Base-by-base conservation (phyloP, 1,284 basidiomycete genomes). In the Rhodofomes roseus region DNA sequence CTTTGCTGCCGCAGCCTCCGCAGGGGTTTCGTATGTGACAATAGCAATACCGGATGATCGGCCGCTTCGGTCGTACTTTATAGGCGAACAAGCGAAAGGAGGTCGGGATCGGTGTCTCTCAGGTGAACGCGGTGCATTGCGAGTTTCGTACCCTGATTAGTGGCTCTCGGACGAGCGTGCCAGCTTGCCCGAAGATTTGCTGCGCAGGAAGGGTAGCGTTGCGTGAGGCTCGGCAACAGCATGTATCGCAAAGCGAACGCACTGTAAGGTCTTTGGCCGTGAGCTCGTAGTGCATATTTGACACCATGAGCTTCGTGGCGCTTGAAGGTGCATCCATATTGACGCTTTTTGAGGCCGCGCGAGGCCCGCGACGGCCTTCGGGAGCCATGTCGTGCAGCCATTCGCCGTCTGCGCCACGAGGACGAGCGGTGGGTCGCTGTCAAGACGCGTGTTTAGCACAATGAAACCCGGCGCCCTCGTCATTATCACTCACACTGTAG, bases 31-130 rank as follows among this genome's bases (percentile, higher is more conserved):
- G 77, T 89, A 98, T n/a, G 87, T 81, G 71, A 98, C 80, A 63
- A 87, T 84, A 29, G 93, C 96, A 59, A 85, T 79, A 61, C 96
- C 96, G 29, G 85, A 87, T 53, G 96, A 97, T 71, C 96, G 91
- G 66, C 96, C 96, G 68, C 94, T 96, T 70, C 90, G 89, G 79
- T 98, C 96, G 78, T 95, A 98, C 95, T 97, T 81, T 72, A 74
- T 12, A 72, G 65, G 71, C 69, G 66, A 67, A 70, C 51, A 55
- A 75, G 74, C 74, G 74, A 79, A 79, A 79, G 72, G 72, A 52
- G 74, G 75, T 73, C 73, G 73, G 73, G 68, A 74, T 73, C 71
- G 71, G 70, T 68, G 69, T 81, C 70, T 71, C 65, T 81, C 73
- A 82, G 76, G 81, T 75, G 77, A 78, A 81, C 74, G 77, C 77